Conservation (phyloP, 495 filamentous ascomycete species). For the Daldinia grandis region DNA sequence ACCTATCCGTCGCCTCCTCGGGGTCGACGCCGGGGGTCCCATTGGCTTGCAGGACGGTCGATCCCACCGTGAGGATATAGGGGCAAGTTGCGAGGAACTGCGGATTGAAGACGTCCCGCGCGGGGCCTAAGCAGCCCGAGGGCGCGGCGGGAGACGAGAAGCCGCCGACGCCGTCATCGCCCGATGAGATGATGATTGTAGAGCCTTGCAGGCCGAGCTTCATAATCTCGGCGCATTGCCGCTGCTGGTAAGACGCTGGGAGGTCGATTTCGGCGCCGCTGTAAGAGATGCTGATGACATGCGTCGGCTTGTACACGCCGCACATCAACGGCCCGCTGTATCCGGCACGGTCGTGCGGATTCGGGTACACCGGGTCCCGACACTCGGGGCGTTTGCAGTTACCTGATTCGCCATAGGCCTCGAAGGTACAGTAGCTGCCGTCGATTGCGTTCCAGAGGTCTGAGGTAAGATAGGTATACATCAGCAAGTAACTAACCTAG, state of each 20-base stretch:
- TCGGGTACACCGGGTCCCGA: constrained; percentile 65
- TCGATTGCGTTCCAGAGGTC: constrained; percentile 69
- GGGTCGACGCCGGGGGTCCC: constrained; percentile 41
- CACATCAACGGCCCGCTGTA: constrained; percentile 69
- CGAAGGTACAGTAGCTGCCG: constrained; percentile 66
- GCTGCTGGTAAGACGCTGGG: constrained; percentile 48
- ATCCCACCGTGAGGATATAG: constrained; percentile 44
- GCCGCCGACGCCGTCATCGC: constrained; percentile 66
- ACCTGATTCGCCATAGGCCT: constrained; percentile 49
- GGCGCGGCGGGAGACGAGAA: constrained; percentile 52
- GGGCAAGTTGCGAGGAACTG: constrained; percentile 46
- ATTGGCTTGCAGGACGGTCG: constrained; percentile 43
- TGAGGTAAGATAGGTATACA: constrained; percentile 55
- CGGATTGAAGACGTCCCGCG: constrained; percentile 43
- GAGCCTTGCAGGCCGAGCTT: constrained; percentile 73
- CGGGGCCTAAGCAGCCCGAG: constrained; percentile 39
- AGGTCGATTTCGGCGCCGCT: constrained; percentile 49
- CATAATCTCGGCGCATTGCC: constrained; percentile 60
- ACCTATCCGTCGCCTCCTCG: constrained; percentile 55
- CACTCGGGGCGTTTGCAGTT: constrained; percentile 44
- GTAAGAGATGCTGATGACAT: constrained; percentile 55
- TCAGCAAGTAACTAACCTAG: constrained; percentile 47
- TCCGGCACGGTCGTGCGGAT: constrained; percentile 56
- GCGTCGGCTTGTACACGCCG: constrained; percentile 55
- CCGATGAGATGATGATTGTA: constrained; percentile 67